Evolutionary conservation across 1,284 basidiomycete species (phyloP), one percentile per base, ranked within the genome.

Genomic region (Microbotryum scabiosae): DNA sequence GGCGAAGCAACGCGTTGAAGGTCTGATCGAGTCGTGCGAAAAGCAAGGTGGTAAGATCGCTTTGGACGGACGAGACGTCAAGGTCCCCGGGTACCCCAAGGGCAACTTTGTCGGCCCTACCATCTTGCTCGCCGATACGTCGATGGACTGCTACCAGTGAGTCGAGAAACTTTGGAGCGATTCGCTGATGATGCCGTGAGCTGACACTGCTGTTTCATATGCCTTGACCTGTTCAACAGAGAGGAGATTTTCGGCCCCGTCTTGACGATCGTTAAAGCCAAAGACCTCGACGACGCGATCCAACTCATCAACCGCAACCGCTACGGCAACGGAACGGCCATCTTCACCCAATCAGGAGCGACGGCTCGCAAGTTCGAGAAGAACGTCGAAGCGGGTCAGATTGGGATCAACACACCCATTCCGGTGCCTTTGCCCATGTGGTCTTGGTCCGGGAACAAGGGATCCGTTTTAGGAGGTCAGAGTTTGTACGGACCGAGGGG

Each of bases 41-140:
- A 79, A 83, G 54, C 85, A 97, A 75, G 93, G 93, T 26, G 94
- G 92, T 36, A 84, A 83, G 70, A 87, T 97, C 68, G 78, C 85
- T 59, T 84, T 97, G 28, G 94, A 98, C 74, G 94, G 94, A 20
- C 82, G 92, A 32, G 80, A 81, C 47, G 73, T 84, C 63, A 73
- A 78, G 48, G 86, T 92, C 4, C 76, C 84, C 5, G 85, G 81
- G 0, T 97, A 93, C 75, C 86, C 88, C 7, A 77, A 89, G 58
- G 94, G 94, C 41, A 97, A 97, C 79, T 98, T 94, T 75, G 85
- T 98, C 65, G 94, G 92, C 4, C 92, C 94, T 0, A 94, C 92
- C 5, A 80, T 98, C 56, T 82, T 97, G 61, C 85, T 94, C 75
- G 89, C 84, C 7, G 81, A 80, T 21, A 87, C 87, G 8, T 81